phyloP scores from a whole-genome alignment of 108 stramenopile genomes.

The Discostella stelligeroides region DNA sequence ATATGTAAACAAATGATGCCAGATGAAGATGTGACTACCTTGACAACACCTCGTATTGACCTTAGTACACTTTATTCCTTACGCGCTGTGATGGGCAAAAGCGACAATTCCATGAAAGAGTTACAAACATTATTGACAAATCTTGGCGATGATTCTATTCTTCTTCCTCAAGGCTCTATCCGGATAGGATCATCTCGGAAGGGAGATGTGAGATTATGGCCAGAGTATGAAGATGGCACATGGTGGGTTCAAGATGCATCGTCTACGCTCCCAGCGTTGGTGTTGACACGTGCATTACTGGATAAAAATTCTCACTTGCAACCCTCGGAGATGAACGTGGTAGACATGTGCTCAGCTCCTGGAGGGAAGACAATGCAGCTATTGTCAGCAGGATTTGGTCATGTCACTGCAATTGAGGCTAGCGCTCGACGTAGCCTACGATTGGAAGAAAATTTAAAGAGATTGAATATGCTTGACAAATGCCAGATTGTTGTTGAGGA shows the following conservation, averaged over 20 bases:
- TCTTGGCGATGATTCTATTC: slow-evolving; percentile 39
- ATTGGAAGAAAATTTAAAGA: slow-evolving; percentile 62
- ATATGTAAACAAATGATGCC: slow-evolving; percentile 67
- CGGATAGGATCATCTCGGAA: slow-evolving; percentile 38
- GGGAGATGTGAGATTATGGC: slow-evolving; percentile 66
- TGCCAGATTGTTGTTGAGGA: slow-evolving; percentile 67
- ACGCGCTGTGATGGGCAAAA: slow-evolving; percentile 12
- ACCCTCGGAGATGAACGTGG: slow-evolving; percentile 60
- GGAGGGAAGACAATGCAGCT: slow-evolving; percentile 97
- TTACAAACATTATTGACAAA: slow-evolving; percentile 33
- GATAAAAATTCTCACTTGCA: slow-evolving; percentile 26
- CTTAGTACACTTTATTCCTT: slow-evolving; percentile 57
- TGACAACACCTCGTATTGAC: slow-evolving; percentile 55
- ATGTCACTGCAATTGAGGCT: slow-evolving; percentile 76
- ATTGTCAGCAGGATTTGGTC: slow-evolving; percentile 77
- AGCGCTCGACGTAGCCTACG: slow-evolving; percentile 48
- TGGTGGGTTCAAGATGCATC: slow-evolving; percentile 90
- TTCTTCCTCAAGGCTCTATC: slow-evolving; percentile 74
- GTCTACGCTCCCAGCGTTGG: slow-evolving; percentile 76
- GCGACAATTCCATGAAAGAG: slow-evolving; percentile 11
- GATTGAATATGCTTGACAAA: slow-evolving; percentile 51
- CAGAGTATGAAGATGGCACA: slow-evolving; percentile 64
- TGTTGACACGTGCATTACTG: slow-evolving; percentile 49
- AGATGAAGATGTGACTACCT: slow-evolving; percentile 14
- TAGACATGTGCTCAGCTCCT: slow-evolving; percentile 97